Evolutionary conservation across 345 rosid species (phyloP), one percentile per base, ranked within the genome.

Genomic region (Geranium brycei): DNA sequence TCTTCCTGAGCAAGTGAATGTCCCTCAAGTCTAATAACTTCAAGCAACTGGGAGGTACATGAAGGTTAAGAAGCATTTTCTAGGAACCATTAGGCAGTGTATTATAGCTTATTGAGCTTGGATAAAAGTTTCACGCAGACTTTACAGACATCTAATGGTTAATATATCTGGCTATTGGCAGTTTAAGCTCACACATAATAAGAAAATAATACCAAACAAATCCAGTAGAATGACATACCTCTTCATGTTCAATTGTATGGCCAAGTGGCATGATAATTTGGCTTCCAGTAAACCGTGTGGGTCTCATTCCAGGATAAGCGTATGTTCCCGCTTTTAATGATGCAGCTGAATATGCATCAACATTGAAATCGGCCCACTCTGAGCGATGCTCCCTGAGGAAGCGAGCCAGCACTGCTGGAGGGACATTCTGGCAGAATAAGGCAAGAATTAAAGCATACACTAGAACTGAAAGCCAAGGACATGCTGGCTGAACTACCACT

Each of bases 301-400:
- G 89, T 68, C 99, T 91, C 95, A 87, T 83, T 59, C 87, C 93
- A 0, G 93, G 96, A 81, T 77, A 88, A 62, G 93, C 85, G 81
- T 80, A 91, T 17, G 87, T 70, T 59, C 90, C 85, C 2, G 96
- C 83, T 71, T 91, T 91, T 66, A 91, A 73, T 7, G 95, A 84
- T 0, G 93, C 86, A 17, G 99, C 97, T 17, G 93, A 85, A 76
- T 88, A 95, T 16, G 99, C 97, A 76, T 95, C 99, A 66, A 95
- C 95, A 59, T 87, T 88, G 78, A 87, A 91, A 77, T 91, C 99
- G 69, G 97, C 99, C 99, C 99, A 95, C 66, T 95, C 97, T 0
- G 97, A 91, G 3, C 97, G 96, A 66, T 95, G 99, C 78, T 95
- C 99, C 78, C 97, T 83, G 30, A 95, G 77, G 75, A 95, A 95